phyloP scores from a whole-genome alignment of 805 yeast species.

The Zygoascus ofunaensis region DNA sequence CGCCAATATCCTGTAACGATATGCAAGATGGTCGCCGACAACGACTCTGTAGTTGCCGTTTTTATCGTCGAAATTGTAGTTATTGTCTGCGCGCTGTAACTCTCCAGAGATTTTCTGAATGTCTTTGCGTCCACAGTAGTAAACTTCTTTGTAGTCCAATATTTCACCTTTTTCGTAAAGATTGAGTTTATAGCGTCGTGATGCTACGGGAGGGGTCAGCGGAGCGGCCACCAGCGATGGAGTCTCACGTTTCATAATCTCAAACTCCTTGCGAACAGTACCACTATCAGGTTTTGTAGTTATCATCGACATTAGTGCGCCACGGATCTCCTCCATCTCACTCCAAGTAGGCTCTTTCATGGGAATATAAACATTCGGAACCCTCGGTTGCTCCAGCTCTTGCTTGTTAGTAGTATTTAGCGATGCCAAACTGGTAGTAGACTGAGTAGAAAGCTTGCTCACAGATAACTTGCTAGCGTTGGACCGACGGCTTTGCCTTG shows the following conservation, averaged over 20 bases:
- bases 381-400: neutral
- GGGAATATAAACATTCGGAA: neutral
- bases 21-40: slow-evolving; percentile 64
- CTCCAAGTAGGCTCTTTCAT: neutral
- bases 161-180: slow-evolving; percentile 57
- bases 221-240: slow-evolving; percentile 4
- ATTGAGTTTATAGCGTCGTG: slow-evolving; percentile 28
- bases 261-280: neutral
- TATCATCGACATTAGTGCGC: neutral
- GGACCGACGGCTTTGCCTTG: slow-evolving; percentile 6
- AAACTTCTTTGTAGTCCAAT: slow-evolving; percentile 39
- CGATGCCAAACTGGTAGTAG: neutral
- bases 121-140: slow-evolving; percentile 39
- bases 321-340: neutral
- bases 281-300: neutral
- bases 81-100: slow-evolving; percentile 25
- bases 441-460: neutral
- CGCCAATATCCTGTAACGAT: slow-evolving; percentile 53
- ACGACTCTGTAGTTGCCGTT: slow-evolving; percentile 51
- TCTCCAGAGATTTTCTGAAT: slow-evolving; percentile 18
- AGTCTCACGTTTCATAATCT: neutral
- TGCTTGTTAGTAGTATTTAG: neutral
- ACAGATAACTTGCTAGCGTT: neutral
- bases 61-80: slow-evolving; percentile 67
- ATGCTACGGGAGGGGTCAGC: slow-evolving; percentile 18